phyloP scores from a whole-genome alignment of 2,329 filamentous ascomycete genomes.

The Pseudogymnoascus sp. region DNA sequence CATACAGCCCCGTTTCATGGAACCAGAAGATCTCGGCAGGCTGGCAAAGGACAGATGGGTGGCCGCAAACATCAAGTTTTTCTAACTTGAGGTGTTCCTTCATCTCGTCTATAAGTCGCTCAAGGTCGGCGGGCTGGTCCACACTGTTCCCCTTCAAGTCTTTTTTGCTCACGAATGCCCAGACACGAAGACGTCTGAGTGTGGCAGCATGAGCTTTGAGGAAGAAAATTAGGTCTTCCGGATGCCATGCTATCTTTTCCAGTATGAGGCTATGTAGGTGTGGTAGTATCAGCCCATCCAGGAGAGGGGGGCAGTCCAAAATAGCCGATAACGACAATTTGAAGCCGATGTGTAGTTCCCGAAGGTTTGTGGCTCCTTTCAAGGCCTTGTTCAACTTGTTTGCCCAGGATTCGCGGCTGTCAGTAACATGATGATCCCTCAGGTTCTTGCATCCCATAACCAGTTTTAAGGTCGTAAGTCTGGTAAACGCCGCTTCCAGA shows the following conservation, averaged over 20 bases:
- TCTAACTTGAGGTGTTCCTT: slow-evolving; percentile 1
- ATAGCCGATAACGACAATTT: neutral
- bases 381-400: neutral
- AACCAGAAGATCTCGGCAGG: slow-evolving; percentile 4
- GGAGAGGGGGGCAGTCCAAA: neutral
- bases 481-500: neutral
- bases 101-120: neutral
- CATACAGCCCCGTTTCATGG: neutral
- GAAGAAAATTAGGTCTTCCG: neutral
- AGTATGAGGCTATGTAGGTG: slow-evolving; percentile 1
- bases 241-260: neutral
- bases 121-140: neutral
- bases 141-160: neutral
- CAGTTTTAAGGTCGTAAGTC: neutral
- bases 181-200: neutral
- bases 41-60: neutral
- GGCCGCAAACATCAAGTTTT: neutral
- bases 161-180: neutral
- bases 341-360: neutral
- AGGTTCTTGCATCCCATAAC: neutral
- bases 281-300: neutral
- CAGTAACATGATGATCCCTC: neutral
- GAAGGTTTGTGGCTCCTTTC: neutral
- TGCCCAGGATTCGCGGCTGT: neutral
- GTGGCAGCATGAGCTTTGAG: neutral